Evolutionary conservation across 805 yeast species (phyloP).

Genomic region (Kuraishia molischiana): DNA sequence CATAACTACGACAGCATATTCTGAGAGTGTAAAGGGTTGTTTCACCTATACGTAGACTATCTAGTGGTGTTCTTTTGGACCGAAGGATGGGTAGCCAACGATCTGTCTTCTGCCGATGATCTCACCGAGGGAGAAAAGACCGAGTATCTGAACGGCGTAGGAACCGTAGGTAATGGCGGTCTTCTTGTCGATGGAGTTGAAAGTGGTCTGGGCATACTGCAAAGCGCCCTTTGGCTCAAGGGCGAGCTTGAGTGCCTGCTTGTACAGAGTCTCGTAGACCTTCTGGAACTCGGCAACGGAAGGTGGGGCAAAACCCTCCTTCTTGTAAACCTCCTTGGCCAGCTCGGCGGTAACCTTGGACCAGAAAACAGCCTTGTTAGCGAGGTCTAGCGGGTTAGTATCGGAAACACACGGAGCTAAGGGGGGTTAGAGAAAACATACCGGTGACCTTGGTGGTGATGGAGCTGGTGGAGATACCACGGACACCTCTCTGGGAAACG

Average conservation of each 20-base stretch:
- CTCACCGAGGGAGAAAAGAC: conserved; percentile 92
- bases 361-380: conserved; percentile 71
- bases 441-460: conserved; percentile 30
- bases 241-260: conserved; percentile 29
- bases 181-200: conserved; percentile 34
- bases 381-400: conserved; percentile 16
- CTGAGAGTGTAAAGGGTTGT: too few relatives aligned
- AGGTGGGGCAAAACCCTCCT: conserved; percentile 94
- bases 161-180: conserved; percentile 59
- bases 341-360: conserved; percentile 44
- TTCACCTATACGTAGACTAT: too few relatives aligned
- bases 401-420: too few relatives aligned
- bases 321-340: conserved; percentile 71
- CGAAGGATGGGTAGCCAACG: conserved; percentile 74
- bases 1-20: too few relatives aligned
- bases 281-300: conserved; percentile 62
- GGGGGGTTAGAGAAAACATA: conserved; percentile 8
- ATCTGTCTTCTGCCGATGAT: conserved; percentile 91
- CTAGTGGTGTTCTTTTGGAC: conserved; percentile 26
- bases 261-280: conserved; percentile 51
- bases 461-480: conserved; percentile 27
- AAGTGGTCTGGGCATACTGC: conserved; percentile 32
- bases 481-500: conserved; percentile 15
- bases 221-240: conserved; percentile 55
- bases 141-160: conserved; percentile 74